Evolutionary conservation across 106 monocot species (phyloP).

Genomic region (Apostasia ramifera): DNA sequence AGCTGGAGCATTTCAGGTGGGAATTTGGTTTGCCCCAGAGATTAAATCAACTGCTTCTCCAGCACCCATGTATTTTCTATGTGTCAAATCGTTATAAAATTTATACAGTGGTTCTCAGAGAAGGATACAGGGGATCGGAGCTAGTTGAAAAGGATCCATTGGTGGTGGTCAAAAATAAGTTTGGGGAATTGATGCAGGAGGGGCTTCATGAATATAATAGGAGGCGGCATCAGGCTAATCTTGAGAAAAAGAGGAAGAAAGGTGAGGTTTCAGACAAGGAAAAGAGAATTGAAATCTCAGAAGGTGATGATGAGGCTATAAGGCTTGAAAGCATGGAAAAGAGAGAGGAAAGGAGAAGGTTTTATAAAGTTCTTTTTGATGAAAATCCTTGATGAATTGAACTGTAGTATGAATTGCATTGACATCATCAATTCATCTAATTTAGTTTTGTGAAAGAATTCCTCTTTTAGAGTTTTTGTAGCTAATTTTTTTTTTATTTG

Average conservation of each 20-base stretch:
- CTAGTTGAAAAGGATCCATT: constrained; percentile 73
- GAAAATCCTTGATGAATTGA: constrained; percentile 25
- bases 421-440: no score
- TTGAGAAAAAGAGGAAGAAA: constrained; percentile 85
- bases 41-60: constrained; percentile 48
- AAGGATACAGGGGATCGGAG: constrained; percentile 73
- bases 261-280: constrained; percentile 44
- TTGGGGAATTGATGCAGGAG: constrained; percentile 96
- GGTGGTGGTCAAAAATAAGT: constrained; percentile 77
- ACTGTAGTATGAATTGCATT: constrained; percentile 12
- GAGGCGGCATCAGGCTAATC: constrained; percentile 51
- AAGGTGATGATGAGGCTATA: constrained; percentile 25
- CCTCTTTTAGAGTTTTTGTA: no score
- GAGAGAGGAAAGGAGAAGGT: constrained; percentile 78
- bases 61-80: constrained; percentile 90
- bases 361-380: constrained; percentile 79
- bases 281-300: constrained; percentile 26
- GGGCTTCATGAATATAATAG: constrained; percentile 90
- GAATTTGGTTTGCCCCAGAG: constrained; percentile 79
- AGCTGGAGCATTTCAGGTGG: constrained; percentile 73
- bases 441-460: no score
- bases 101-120: constrained; percentile 83
- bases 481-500: no score
- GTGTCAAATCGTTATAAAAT: constrained; percentile 90
- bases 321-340: constrained; percentile 21